Percentiles rank a stretch among this genome's conserved stretches.
phyloP scores from a whole-genome alignment of 768 basidiomycete species.

The Tylopilus plumbeoviolaceoides region DNA sequence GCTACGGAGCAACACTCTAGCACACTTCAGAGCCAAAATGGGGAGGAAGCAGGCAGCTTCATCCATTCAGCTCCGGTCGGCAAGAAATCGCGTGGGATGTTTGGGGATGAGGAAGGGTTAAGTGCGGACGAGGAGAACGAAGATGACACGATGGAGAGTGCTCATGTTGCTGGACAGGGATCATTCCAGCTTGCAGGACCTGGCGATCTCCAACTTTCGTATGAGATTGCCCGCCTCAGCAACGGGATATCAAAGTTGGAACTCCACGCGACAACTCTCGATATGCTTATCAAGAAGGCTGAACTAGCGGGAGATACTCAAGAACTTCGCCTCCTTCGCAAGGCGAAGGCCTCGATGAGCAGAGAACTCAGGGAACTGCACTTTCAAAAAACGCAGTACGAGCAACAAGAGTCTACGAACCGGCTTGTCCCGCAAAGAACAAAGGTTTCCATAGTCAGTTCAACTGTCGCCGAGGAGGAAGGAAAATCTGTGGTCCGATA shows the following conservation, averaged over 20 bases:
- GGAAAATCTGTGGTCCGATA: constrained; percentile 92
- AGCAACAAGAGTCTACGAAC: constrained; percentile 92
- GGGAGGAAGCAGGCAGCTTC: constrained; percentile 9
- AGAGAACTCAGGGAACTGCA: constrained; percentile 78
- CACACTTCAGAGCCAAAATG: constrained; percentile 13
- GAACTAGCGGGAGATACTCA: constrained; percentile 88
- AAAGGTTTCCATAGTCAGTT: constrained; percentile 78
- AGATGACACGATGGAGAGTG: constrained; percentile 26
- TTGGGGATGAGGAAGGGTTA: constrained; percentile 37
- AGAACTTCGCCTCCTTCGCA: constrained; percentile 77
- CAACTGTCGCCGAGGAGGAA: constrained; percentile 75
- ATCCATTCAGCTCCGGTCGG: constrained; percentile 5
- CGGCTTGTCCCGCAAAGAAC: constrained; percentile 82
- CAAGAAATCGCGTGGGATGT: constrained; percentile 29
- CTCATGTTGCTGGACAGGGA: constrained; percentile 36
- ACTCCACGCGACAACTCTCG: constrained; percentile 78
- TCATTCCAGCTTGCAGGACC: constrained; percentile 79
- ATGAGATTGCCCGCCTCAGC: constrained; percentile 77
- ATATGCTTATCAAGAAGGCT: constrained; percentile 88
- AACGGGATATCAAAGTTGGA: constrained; percentile 74
- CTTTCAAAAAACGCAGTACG: constrained; percentile 91
- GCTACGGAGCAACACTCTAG: constrained; percentile 63
- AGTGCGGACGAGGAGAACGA: constrained; percentile 44
- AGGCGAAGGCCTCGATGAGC: constrained; percentile 76
- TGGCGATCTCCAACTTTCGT: constrained; percentile 83